These are phyloP conservation scores for Hortaea sp. DNA, from an alignment of 2,329 filamentous ascomycete genomes.

Conservation along the genomic window DNA sequence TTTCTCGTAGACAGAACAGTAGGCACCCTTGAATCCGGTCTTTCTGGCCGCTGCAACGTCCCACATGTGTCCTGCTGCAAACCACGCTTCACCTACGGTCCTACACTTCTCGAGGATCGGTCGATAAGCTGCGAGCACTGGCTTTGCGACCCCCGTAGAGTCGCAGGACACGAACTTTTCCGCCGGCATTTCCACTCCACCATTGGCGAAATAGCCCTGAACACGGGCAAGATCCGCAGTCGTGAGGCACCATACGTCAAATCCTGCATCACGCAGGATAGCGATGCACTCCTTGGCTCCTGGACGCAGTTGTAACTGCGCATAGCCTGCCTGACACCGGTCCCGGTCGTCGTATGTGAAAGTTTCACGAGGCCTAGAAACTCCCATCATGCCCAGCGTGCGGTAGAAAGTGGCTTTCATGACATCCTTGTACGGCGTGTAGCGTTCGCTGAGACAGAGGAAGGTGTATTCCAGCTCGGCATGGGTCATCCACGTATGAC, in stretches of 20 bases:
- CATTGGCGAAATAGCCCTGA: conserved; percentile 42
- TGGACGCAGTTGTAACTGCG: conserved; percentile 22
- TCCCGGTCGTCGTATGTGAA: conserved; percentile 35
- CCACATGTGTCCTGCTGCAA: conserved; percentile 52
- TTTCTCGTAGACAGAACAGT: conserved; percentile 44
- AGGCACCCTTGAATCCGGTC: conserved; percentile 45
- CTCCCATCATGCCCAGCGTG: conserved; percentile 35
- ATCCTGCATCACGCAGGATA: conserved; percentile 36
- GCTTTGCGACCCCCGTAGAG: conserved; percentile 39
- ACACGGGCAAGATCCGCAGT: conserved; percentile 43
- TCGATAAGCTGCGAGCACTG: conserved; percentile 38
- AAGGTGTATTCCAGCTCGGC: conserved; percentile 43
- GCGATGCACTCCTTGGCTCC: conserved; percentile 34
- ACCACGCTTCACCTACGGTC: conserved; percentile 37
- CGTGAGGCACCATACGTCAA: conserved; percentile 46
- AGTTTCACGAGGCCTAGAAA: conserved; percentile 32
- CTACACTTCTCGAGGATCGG: conserved; percentile 34
- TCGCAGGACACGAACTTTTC: conserved; percentile 47
- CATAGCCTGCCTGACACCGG: conserved; percentile 32
- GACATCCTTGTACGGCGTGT: conserved; percentile 34
- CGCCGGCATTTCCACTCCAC: conserved; percentile 39
- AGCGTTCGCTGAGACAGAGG: conserved; percentile 35
- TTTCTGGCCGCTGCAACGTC: conserved; percentile 44
- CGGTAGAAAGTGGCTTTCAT: conserved; percentile 41
- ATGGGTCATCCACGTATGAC: conserved; percentile 38